A percentile compares a stretch with the other conserved stretches of the same genome.
Conservation (phyloP, 2,329 filamentous ascomycete species). For the Sordariomycetes sp. region DNA sequence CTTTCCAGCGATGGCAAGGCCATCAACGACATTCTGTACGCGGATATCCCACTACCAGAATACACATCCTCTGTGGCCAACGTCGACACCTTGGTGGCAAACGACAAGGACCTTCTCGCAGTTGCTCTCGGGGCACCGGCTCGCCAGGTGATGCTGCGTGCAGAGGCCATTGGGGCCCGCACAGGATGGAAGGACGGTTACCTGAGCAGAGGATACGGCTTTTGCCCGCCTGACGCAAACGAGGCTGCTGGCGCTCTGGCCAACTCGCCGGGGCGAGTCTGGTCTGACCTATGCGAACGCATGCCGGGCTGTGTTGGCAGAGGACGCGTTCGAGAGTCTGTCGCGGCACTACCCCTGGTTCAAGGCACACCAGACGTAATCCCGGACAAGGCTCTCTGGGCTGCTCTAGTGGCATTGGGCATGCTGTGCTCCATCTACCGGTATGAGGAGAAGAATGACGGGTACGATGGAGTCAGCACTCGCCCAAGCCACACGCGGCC, state of each 20-base stretch:
- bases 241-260: constrained; percentile 35
- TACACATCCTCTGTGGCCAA: constrained; percentile 30
- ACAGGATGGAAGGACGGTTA: constrained; percentile 46
- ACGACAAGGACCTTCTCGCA: constrained; percentile 39
- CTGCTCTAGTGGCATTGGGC: constrained; percentile 39
- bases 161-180: constrained; percentile 38
- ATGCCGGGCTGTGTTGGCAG: constrained; percentile 42
- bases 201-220: constrained; percentile 40
- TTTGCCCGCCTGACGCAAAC: constrained; percentile 40
- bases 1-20: constrained; percentile 29
- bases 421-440: constrained; percentile 45
- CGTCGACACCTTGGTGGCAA: constrained; percentile 36
- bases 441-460: constrained; percentile 42
- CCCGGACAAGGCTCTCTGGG: constrained; percentile 42
- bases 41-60: constrained; percentile 28
- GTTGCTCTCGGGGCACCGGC: constrained; percentile 44
- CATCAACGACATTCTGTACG: constrained; percentile 39
- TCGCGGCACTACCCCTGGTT: constrained; percentile 37
- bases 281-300: constrained; percentile 43
- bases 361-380: constrained; percentile 39
- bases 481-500: constrained; percentile 20
- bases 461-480: constrained; percentile 35
- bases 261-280: constrained; percentile 40
- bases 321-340: constrained; percentile 39
- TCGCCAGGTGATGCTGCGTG: constrained; percentile 41